Percentiles rank a stretch among this genome's conserved stretches.
These are phyloP conservation scores for Aspergillus arachidicola DNA, from an alignment of 2,329 filamentous ascomycete genomes.

Conservation along the genomic window DNA sequence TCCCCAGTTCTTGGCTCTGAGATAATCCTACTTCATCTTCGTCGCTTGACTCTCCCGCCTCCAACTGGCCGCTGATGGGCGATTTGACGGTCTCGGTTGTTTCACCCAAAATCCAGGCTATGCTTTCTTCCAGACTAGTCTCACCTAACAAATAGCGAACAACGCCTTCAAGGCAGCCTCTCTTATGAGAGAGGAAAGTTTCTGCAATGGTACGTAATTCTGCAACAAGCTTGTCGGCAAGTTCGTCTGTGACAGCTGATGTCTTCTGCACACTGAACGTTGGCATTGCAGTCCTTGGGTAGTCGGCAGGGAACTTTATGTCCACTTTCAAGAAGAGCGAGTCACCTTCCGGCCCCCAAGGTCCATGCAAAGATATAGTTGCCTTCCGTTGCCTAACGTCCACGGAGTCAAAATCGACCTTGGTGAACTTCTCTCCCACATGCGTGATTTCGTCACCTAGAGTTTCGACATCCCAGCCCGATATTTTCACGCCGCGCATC, in stretches of 20 bases:
- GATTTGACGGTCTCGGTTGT: slow-evolving; percentile 56
- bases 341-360: slow-evolving; percentile 58
- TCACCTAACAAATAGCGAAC: slow-evolving; percentile 64
- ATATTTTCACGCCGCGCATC: slow-evolving; percentile 67
- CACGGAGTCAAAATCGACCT: slow-evolving; percentile 62
- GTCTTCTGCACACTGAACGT: slow-evolving; percentile 60
- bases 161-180: slow-evolving; percentile 63
- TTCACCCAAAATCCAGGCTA: slow-evolving; percentile 56
- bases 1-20: slow-evolving; percentile 48
- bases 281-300: slow-evolving; percentile 55
- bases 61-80: slow-evolving; percentile 43
- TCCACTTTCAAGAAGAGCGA: slow-evolving; percentile 60
- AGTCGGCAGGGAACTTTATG: slow-evolving; percentile 60
- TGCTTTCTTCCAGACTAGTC: slow-evolving; percentile 59
- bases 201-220: slow-evolving; percentile 60
- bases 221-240: slow-evolving; percentile 51
- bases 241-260: slow-evolving; percentile 56
- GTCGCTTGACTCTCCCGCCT: slow-evolving; percentile 80
- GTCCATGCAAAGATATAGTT: slow-evolving; percentile 61
- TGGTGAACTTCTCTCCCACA: slow-evolving; percentile 63
- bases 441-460: slow-evolving; percentile 64
- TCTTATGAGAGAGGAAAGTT: slow-evolving; percentile 54
- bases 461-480: slow-evolving; percentile 55
- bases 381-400: slow-evolving; percentile 57
- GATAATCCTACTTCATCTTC: slow-evolving; percentile 65